Base-by-base conservation (phyloP, 805 yeast genomes). In the Metschnikowia picachoensis region DNA sequence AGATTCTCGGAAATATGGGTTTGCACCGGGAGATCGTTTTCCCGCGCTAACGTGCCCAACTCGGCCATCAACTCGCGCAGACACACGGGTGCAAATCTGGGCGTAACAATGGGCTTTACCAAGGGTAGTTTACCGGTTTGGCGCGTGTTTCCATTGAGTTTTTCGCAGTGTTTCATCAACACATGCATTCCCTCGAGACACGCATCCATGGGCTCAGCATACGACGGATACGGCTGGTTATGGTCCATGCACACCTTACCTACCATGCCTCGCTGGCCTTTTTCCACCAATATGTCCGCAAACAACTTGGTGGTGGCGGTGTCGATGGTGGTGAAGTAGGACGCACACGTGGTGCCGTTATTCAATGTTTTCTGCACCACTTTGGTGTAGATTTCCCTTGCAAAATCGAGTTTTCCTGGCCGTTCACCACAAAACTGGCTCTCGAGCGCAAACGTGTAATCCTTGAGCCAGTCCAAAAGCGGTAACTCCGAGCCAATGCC, bases 201-300 rank as follows among this genome's bases (percentile, higher is more conserved):
- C 33, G 77, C 80, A 25, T 79, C 77, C 28, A 58, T 61, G 1
- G 80, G 68, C 57, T 87, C 91, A 62, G 87, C 81, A 60, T 79
- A 85, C 29, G 78, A 84, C 0, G 94, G 95, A 51, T 53, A 70
- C 3, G 50, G 29, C 11, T 88, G 79, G 66, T 87, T 83, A 50
- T 79, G 77, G 60, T 90, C 85, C 98, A 94, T 94, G 62, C 98
- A 94, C 16, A 89, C 96, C 57, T 92, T 84, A 4, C 99, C 99
- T 33, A 94, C 80, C 44, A 87, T 76, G 0, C 96, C 97, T 50
- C 97, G 73, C 65, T 91, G 98, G 33, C 96, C 96, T 29, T 68
- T 55, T 34, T 70, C 49, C 11, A 82, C 67, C 31, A 92, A 81
- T 13, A 85, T 61, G 48, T 84, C 85, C 1, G 95, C 96, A 58